Evolutionary conservation across 2,329 filamentous ascomycete species (phyloP), one percentile per base, ranked within the genome.

Genomic region (Fusarium devonianum): DNA sequence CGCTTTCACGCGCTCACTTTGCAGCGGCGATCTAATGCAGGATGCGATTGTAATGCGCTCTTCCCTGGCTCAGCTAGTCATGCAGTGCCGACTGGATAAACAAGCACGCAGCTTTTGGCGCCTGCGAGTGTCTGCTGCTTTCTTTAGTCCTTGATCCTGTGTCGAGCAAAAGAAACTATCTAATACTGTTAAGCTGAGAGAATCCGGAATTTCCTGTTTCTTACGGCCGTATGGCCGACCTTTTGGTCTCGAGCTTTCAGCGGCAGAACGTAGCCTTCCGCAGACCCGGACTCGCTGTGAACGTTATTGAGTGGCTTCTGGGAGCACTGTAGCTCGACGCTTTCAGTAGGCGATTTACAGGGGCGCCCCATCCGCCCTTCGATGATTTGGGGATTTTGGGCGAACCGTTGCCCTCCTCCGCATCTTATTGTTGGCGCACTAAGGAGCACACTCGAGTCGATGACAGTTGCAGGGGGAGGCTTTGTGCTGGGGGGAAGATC

Each of bases 321-420:
- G n/a, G n/a, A n/a, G 23, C 28, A 21, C 49, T 64, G 56, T 60
- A 52, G 40, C 47, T 52, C 45, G 38, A 60, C 54, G 43, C 34
- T 54, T 61, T 48, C 14, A 54, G 58, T 47, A 49, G 34, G 39
- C 26, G 23, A n/a, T n/a, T 40, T 34, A 35, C 60, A 65, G 41
- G 52, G 59, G 49, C 35, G 17, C 16, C 13, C 32, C 40, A 8
- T 28, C 42, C 29, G 38, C 28, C 51, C 46, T n/a, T n/a, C n/a
- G n/a, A n/a, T n/a, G 35, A 54, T 52, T 48, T n/a, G n/a, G 37
- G 46, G 9, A 34, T 12, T 28, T 11, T 28, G 22, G 30, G 19
- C 32, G 40, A 60, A 44, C 42, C 35, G 5, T 35, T 35, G 17
- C 44, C 10, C 7, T 34, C n/a, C n/a, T n/a, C n/a, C n/a, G n/a